Evolutionary conservation across 805 yeast genomes (phyloP).

Genomic region (Candida methanosorbosa): DNA sequence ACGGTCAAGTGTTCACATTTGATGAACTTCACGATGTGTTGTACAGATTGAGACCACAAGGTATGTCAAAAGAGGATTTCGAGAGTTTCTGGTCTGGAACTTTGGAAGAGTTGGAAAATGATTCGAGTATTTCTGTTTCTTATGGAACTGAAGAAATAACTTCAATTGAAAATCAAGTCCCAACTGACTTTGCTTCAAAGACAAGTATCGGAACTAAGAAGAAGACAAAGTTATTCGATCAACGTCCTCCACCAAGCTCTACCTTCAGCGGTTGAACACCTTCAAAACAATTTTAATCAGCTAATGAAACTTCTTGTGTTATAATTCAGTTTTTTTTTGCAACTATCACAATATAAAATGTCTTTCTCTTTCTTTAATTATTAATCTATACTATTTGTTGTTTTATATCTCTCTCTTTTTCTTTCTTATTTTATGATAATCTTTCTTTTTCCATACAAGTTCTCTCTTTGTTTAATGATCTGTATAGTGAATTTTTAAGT

Average conservation of each 20-base stretch:
- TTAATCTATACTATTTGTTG: too few relatives aligned
- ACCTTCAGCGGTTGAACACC: too few relatives aligned
- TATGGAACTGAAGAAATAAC: conserved; percentile 14
- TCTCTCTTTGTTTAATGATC: too few relatives aligned
- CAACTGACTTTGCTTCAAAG: conserved; percentile 10
- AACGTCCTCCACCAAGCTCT: conserved; percentile 33
- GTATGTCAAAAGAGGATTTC: conserved; percentile 53
- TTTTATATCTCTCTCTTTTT: too few relatives aligned
- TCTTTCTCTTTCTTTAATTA: too few relatives aligned
- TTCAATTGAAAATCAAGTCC: conserved; percentile 11
- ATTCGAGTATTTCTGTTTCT: conserved; percentile 56
- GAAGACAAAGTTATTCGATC: conserved; percentile 58
- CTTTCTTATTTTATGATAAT: too few relatives aligned
- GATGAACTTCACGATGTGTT: conserved; percentile 55
- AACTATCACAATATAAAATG: too few relatives aligned
- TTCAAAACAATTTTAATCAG: too few relatives aligned
- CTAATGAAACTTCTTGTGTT: too few relatives aligned
- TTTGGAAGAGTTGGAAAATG: conserved; percentile 41
- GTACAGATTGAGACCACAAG: conserved; percentile 48
- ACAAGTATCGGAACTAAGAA: conserved; percentile 26
- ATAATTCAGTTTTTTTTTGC: too few relatives aligned
- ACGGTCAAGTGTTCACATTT: conserved; percentile 54
- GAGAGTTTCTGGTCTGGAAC: conserved; percentile 68
- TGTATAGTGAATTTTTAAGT: too few relatives aligned
- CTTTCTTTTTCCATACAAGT: too few relatives aligned